Evolutionary conservation across 2,329 filamentous ascomycete genomes (phyloP), one percentile per base, ranked within the genome.

Genomic region (Sporothrix protearum): DNA sequence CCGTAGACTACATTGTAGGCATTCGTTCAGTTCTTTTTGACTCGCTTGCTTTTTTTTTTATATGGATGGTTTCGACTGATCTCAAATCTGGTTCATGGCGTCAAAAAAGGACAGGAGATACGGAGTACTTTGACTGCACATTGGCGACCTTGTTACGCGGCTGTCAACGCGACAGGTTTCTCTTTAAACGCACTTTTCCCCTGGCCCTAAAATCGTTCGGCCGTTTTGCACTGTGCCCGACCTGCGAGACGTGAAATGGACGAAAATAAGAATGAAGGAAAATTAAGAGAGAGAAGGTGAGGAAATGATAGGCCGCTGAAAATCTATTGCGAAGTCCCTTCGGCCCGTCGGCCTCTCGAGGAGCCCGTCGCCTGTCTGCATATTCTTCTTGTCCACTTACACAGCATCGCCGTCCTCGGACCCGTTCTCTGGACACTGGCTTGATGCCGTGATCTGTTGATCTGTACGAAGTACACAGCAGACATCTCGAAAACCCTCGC

Each of bases 101-200:
- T 5, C 22, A 1, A 16, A 42, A 14, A 25, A 42, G 5, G 19
- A 1, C 16, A 42, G 9, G 16, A 42, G 5, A 16, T 5, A 39
- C 57, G 45, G 45, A 36, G 16, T 45, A 63, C 36, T 53, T 53
- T 28, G 8, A 16, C 22, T 28, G 25, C 36, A 16, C 45, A 25
- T 64, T 39, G 9, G 7, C 7, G 14, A 45, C 10, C 28, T 45
- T 19, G 22, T 28, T 9, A 19, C 36, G 36, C 36, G n/a, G 45
- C 22, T 69, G 33, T n/a, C 51, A 45, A 57, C 51, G 67, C 67
- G 51, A 28, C 22, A 6, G 22, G 30, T 51, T 12, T 53, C 33
- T 69, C 51, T 69, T 68, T 47, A 12, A 69, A 69, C n/a, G 22
- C 36, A 28, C n/a, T 19, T 49, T 69, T 61, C 53, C 69, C 57